Conservation (phyloP, 768 basidiomycete genomes). For the Psilocybe cyanescens region DNA sequence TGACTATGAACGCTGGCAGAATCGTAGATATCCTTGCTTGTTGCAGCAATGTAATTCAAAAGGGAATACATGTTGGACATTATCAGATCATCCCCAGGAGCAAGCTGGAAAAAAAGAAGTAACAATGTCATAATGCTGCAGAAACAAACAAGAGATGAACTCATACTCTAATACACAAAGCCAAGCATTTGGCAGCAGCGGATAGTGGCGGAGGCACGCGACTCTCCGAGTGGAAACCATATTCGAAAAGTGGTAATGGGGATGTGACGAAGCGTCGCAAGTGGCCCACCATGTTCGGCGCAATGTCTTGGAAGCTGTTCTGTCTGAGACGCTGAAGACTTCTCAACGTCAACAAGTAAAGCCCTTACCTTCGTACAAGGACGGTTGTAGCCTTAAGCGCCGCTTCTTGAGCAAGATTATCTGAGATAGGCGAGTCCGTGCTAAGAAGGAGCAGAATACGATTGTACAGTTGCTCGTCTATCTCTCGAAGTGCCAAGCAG, state of each 20-base stretch:
- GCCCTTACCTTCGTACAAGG: constrained; percentile 76
- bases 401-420: constrained; percentile 87
- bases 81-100: constrained; percentile 85
- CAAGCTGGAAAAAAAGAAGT: constrained; percentile 50
- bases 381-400: constrained; percentile 86
- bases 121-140: constrained; percentile 3
- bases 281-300: constrained; percentile 72
- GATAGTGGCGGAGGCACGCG: constrained; percentile 78
- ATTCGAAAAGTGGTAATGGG: constrained; percentile 87
- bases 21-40: constrained; percentile 77
- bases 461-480: constrained; percentile 71
- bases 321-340: not conserved
- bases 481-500: constrained; percentile 67
- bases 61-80: constrained; percentile 98
- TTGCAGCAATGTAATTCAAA: constrained; percentile 87
- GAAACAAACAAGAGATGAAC: not conserved
- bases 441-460: constrained; percentile 78
- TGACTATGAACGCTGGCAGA: constrained; percentile 45
- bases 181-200: constrained; percentile 89
- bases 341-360: not conserved
- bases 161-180: constrained; percentile 83
- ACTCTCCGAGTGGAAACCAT: constrained; percentile 74
- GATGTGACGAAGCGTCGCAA: constrained; percentile 89
- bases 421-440: constrained; percentile 78
- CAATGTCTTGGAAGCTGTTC: constrained; percentile 79